A percentile compares a stretch with the other conserved stretches of the same genome.
Conservation (phyloP, 192 early-diverging fungal species). For the Linnemannia elongata region DNA sequence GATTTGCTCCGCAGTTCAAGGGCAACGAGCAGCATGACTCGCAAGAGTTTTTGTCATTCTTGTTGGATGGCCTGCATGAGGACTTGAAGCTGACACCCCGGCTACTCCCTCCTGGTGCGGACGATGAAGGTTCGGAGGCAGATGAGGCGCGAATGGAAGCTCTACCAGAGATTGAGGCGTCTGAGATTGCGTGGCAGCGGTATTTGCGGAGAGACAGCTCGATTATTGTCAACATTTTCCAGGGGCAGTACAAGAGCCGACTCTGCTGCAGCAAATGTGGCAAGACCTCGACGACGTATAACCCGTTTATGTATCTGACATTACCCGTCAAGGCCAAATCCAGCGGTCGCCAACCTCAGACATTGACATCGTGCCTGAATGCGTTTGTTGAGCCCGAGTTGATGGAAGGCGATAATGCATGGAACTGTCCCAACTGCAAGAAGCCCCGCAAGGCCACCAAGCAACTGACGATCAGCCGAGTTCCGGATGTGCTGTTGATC, state of each 20-base stretch:
- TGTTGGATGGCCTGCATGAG: conserved; percentile 94
- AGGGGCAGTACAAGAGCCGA: conserved; percentile 81
- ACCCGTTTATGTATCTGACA: conserved; percentile 92
- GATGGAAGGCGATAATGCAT: conserved; percentile 91
- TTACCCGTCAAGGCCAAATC: conserved; percentile 83
- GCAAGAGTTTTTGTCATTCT: conserved; percentile 94
- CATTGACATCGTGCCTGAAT: conserved; percentile 88
- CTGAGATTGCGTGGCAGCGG: conserved; percentile 77
- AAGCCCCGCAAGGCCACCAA: conserved; percentile 81
- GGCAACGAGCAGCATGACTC: conserved; percentile 96
- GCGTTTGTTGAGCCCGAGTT: conserved; percentile 88
- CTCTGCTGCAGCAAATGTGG: conserved; percentile 80
- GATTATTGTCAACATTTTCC: conserved; percentile 91
- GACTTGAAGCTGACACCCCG: conserved; percentile 80
- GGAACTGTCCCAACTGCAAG: conserved; percentile 92
- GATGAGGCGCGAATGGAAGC: conserved; percentile 74
- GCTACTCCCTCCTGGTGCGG: conserved; percentile 55
- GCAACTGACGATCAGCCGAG: conserved; percentile 77
- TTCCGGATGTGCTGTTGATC: conserved; percentile 92
- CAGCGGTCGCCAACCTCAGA: conserved; percentile 64
- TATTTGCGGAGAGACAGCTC: conserved; percentile 84
- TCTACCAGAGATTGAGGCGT: conserved; percentile 72
- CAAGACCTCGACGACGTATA: conserved; percentile 87
- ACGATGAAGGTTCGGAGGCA: conserved; percentile 59
- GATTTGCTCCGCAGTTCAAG: conserved; percentile 85